Conservation (phyloP, 257 asterid species). For the Lantana camara region DNA sequence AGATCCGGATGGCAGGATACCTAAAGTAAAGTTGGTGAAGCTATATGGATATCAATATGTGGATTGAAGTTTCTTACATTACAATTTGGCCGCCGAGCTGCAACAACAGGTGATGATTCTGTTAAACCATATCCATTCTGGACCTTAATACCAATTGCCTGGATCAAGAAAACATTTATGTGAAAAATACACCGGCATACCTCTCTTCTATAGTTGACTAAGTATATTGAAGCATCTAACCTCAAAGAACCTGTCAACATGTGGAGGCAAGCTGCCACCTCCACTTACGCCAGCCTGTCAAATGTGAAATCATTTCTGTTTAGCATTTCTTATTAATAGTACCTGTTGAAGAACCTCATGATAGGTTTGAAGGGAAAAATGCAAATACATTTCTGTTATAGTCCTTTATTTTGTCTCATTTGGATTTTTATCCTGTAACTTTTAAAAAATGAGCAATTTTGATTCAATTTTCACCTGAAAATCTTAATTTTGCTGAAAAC, state of each 20-base stretch:
- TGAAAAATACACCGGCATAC: conserved; percentile 7
- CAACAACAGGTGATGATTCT: conserved; percentile 91
- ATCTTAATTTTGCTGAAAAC: too few species aligned
- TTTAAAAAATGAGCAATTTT: too few species aligned
- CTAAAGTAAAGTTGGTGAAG: background rate
- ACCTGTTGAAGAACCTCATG: background rate
- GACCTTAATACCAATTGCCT: conserved; percentile 83
- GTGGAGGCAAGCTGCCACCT: conserved; percentile 90
- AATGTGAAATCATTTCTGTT: conserved; percentile 17
- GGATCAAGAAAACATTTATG: conserved; percentile 24
- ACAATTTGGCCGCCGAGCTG: conserved; percentile 67
- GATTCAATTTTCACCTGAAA: too few species aligned
- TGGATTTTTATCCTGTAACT: too few species aligned
- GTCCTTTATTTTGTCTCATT: too few species aligned
- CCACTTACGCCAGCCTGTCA: conserved; percentile 85
- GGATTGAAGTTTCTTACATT: conserved; percentile 53
- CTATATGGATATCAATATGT: background rate
- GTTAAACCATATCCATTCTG: conserved; percentile 98
- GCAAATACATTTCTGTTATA: too few species aligned
- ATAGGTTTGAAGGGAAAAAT: too few species aligned
- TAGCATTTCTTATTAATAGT: background rate
- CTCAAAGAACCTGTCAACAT: conserved; percentile 88
- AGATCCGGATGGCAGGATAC: background rate
- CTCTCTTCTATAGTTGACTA: conserved; percentile 19
- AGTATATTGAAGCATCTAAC: conserved; percentile 40